These are phyloP conservation scores for Rhinocladiella mackenziei DNA, from an alignment of 2,329 filamentous ascomycete species.

Conservation along the genomic window DNA sequence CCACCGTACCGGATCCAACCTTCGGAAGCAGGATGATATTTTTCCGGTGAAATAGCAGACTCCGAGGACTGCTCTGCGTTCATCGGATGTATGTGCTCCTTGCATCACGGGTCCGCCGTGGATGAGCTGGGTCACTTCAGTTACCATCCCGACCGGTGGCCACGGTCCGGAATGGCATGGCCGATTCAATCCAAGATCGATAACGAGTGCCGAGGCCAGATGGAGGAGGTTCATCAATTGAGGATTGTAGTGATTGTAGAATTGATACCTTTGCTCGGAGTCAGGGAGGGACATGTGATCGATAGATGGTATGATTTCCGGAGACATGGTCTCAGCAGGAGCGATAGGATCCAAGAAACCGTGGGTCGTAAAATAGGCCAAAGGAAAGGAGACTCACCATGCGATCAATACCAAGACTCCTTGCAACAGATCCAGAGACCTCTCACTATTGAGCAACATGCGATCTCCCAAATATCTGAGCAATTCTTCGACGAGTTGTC, in stretches of 20 bases:
- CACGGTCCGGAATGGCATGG: constrained; percentile 1
- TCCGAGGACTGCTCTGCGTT: constrained; percentile 16
- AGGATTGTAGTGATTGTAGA: constrained; percentile 33
- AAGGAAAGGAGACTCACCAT: constrained; percentile 31
- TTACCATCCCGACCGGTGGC: constrained; percentile 5
- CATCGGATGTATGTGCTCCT: constrained; percentile 12
- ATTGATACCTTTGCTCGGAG: constrained; percentile 32
- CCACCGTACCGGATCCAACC: constrained; percentile 48
- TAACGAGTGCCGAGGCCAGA: constrained; percentile 36
- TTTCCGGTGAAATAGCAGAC: constrained; percentile 9
- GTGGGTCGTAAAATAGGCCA: background rate
- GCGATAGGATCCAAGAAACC: background rate
- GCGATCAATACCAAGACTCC: constrained; percentile 37
- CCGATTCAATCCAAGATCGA: constrained; percentile 35
- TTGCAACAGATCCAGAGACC: constrained; percentile 40
- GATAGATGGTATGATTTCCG: background rate
- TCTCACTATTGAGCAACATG: constrained; percentile 33
- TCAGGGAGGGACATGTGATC: background rate
- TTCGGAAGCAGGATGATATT: constrained; percentile 34
- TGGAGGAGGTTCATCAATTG: constrained; percentile 37
- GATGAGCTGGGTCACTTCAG: constrained; percentile 9
- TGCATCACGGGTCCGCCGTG: constrained; percentile 8
- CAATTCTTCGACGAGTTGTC: constrained; percentile 32
- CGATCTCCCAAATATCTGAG: constrained; percentile 33
- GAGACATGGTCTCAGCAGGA: background rate